These are phyloP conservation scores for Eucalyptus cloeziana DNA, from an alignment of 345 rosid species.

Conservation along the genomic window DNA sequence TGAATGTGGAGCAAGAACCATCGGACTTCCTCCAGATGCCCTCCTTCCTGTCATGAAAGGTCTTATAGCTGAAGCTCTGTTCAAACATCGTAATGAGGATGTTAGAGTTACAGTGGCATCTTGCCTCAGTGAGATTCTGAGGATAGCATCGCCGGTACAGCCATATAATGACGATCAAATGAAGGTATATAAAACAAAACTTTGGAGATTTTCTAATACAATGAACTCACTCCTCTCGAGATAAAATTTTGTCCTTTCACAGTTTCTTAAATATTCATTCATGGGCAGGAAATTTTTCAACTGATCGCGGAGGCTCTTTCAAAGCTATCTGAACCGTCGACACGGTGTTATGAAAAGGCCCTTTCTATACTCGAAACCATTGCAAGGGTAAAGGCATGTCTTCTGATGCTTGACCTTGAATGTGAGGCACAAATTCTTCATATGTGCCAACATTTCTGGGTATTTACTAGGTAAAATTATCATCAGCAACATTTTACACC, in stretches of 20 bases:
- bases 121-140: constrained; percentile 57
- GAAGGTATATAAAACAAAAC: constrained; percentile 35
- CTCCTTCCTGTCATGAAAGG: constrained; percentile 45
- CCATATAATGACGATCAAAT: constrained; percentile 55
- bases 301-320: constrained; percentile 40
- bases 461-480: neutral
- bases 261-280: neutral
- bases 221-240: neutral
- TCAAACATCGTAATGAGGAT: constrained; percentile 40
- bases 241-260: neutral
- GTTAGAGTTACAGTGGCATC: constrained; percentile 56
- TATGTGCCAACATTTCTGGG: neutral
- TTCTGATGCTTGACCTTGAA: neutral
- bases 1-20: constrained; percentile 63
- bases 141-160: constrained; percentile 74
- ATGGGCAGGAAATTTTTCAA: constrained; percentile 46
- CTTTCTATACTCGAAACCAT: neutral
- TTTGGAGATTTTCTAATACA: neutral
- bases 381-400: neutral
- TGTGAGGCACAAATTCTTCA: neutral
- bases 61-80: constrained; percentile 28
- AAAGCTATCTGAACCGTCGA: constrained; percentile 36
- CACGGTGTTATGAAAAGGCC: constrained; percentile 24
- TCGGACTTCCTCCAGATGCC: constrained; percentile 25
- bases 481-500: neutral